phyloP scores from a whole-genome alignment of 148 eudicot genomes.

The Chenopodium berlandieri region DNA sequence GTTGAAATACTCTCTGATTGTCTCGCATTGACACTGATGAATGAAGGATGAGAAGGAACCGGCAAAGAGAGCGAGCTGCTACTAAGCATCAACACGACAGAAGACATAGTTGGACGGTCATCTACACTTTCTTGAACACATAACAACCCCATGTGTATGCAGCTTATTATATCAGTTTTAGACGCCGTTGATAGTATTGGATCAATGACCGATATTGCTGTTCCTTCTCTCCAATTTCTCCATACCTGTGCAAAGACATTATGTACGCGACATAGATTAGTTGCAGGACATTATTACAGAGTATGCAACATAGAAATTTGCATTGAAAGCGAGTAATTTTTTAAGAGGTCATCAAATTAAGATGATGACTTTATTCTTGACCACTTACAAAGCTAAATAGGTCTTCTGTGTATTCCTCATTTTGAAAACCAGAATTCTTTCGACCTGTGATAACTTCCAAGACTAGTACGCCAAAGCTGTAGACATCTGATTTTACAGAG shows the following conservation, averaged over 20 bases:
- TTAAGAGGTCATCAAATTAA: too few species aligned
- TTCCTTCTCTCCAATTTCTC: slow-evolving; percentile 37
- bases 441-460: slow-evolving; percentile 47
- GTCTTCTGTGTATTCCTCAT: neutral
- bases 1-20: too few species aligned
- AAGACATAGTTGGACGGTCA: slow-evolving; percentile 40
- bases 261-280: too few species aligned
- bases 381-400: slow-evolving; percentile 18
- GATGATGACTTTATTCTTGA: too few species aligned
- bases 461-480: slow-evolving; percentile 49
- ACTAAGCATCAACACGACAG: slow-evolving; percentile 36
- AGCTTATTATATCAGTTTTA: slow-evolving; percentile 29
- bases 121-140: slow-evolving; percentile 33
- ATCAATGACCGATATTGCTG: slow-evolving; percentile 29
- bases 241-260: slow-evolving; percentile 30
- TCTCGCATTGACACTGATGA: neutral
- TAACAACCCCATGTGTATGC: slow-evolving; percentile 34
- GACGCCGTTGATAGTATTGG: slow-evolving; percentile 7
- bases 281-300: neutral
- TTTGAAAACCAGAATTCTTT: slow-evolving; percentile 1
- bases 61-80: slow-evolving; percentile 16
- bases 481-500: slow-evolving; percentile 53
- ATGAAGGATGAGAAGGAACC: slow-evolving; percentile 34
- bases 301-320: too few species aligned
- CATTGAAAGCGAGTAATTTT: neutral